Evolutionary conservation across 805 yeast genomes (phyloP).

Genomic region (Priceomyces castillae): DNA sequence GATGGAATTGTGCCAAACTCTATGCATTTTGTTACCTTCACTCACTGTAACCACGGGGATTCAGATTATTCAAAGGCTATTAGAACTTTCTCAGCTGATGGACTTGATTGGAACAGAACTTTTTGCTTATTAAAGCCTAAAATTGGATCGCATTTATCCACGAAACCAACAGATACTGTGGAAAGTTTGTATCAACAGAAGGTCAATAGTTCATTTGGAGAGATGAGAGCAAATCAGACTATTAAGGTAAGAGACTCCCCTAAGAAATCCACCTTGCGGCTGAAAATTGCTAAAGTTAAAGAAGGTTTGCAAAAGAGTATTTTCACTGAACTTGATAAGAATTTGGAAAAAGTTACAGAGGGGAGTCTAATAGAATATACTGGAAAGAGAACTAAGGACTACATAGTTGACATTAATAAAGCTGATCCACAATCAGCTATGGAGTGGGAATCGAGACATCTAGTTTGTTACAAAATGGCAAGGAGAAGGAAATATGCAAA

Average conservation of each 20-base stretch:
- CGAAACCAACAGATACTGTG: slow-evolving; percentile 11
- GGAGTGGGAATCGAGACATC: slow-evolving; percentile 23
- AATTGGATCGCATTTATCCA: slow-evolving; percentile 13
- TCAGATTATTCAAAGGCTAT: slow-evolving; percentile 41
- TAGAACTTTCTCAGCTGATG: slow-evolving; percentile 28
- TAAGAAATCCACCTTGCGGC: not conserved
- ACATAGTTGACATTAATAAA: slow-evolving; percentile 15
- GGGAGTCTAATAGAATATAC: slow-evolving; percentile 20
- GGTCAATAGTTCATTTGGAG: not conserved
- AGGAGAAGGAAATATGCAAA: slow-evolving; percentile 53
- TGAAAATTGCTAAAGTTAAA: not conserved
- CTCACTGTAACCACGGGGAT: slow-evolving; percentile 53
- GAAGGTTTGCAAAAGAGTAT: not conserved
- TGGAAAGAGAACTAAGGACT: slow-evolving; percentile 16
- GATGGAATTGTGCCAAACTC: slow-evolving; percentile 36
- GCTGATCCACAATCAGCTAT: slow-evolving; percentile 19
- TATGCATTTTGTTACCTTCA: slow-evolving; percentile 43
- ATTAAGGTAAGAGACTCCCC: not conserved
- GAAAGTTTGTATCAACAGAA: not conserved
- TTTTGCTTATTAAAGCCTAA: slow-evolving; percentile 42
- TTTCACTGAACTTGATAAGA: slow-evolving; percentile 14
- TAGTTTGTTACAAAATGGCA: slow-evolving; percentile 54
- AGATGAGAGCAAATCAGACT: not conserved
- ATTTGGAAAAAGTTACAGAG: slow-evolving; percentile 15
- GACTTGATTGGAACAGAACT: slow-evolving; percentile 49